Base-by-base conservation (phyloP, 805 yeast species). In the Priceomyces castillae region DNA sequence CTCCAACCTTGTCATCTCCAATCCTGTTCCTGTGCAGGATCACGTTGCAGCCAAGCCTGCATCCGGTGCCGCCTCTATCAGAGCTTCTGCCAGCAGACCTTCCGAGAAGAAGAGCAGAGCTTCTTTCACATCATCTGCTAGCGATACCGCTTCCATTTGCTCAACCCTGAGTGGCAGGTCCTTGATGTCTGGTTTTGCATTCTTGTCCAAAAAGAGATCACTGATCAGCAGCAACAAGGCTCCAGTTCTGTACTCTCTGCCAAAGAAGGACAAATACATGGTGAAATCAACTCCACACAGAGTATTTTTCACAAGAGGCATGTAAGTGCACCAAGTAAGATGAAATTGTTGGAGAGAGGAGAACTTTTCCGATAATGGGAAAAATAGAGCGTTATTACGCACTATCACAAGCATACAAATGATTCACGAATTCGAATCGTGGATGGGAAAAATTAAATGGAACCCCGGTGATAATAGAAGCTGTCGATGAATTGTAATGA, bases 271-370 rank as follows among this genome's bases (percentile, higher is more conserved):
- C 48, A 65, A 64, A 47, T 63, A 64, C 46, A 45, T 44, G 14
- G 60, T 65, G 22, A 53, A 51, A 33, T 47, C 53, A 33, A 52
- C 48, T 26, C 61, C 66, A 7, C 58, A 62, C 50, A 34, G 34
- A 6, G 28, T 41, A 9, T 36, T 41, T 16, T 33, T 33, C 36
- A 33, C 36, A 4, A 33, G 23, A 15, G 36, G 19, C 12, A 16
- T 19, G 5, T 10, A 28, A 28, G 12, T 28, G 15, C 23, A 33
- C 9, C 15, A 12, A 17, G 6, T 30, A n/a, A 6, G 34, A 30
- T 30, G n/a, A n/a, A n/a, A n/a, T n/a, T n/a, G n/a, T n/a, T n/a
- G n/a, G n/a, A n/a, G n/a, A n/a, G n/a, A n/a, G n/a, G n/a, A n/a
- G n/a, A n/a, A n/a, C n/a, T n/a, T n/a, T n/a, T n/a, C n/a, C n/a